Evolutionary conservation across 208 protist species (phyloP), one percentile per base, ranked within the genome.

Genomic region (Crithidia mellificae): DNA sequence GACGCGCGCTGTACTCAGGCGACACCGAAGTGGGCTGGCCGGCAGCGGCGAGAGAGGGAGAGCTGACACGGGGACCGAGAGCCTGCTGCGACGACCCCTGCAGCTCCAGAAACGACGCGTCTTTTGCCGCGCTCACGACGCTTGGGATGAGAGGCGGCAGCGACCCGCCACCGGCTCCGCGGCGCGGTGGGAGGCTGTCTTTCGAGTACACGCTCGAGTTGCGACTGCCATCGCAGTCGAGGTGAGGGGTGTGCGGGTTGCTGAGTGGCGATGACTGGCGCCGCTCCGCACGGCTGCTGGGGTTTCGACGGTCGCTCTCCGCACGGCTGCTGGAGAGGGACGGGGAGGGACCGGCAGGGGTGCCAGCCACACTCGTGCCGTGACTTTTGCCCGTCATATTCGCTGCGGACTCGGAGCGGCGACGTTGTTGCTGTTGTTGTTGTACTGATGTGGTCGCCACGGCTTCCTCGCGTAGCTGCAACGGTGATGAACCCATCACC

Each of bases 401-500:
- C 43, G 58, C 52, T 27, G 47, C 43, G 6, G 15, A 17, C 41
- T 51, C 20, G 46, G 46, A 43, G 29, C n/a, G 63, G 41, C 62
- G 46, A 17, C 62, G 61, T 25, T 63, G 49, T 27, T 55, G 50
- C 55, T 70, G 41, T 11, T 38, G 34, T 38, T 38, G 34, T 11
- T 38, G 34, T 11, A 11, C 5, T 11, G 7, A 15, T 6, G 41
- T 29, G n/a, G 52, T 22, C n/a, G 63, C 68, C 20, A 30, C 66
- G n/a, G 57, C 62, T 50, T 70, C 69, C 47, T 75, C 56, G 22
- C 46, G 58, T 20, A 72, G 58, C 15, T 36, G 50, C 36, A 43
- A 52, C n/a, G 63, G 41, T 6, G 76, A 59, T 29, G 54, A 70
- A 27, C 34, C 44, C 65, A 63, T 65, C 6, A 34, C 0, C 5